These are phyloP conservation scores for Combretum micranthum DNA, from an alignment of 345 rosid genomes.

Conservation along the genomic window DNA sequence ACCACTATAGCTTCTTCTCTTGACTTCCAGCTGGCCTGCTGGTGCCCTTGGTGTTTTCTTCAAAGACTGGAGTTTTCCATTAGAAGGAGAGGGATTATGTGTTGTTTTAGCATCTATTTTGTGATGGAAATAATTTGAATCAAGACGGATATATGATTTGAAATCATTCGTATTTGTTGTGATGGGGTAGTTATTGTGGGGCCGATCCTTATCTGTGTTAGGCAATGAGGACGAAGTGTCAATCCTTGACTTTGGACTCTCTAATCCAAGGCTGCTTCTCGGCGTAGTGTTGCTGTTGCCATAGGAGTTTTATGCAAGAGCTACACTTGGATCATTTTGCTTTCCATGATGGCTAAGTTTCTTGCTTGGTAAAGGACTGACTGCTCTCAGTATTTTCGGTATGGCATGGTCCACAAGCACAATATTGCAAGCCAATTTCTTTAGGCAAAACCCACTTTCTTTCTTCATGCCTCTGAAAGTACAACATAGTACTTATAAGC, in stretches of 20 bases:
- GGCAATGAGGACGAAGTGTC: constrained; percentile 13
- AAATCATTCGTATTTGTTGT: not conserved
- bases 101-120: constrained; percentile 3
- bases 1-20: constrained; percentile 13
- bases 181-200: constrained; percentile 8
- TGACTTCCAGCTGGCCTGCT: constrained; percentile 3
- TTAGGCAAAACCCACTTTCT: constrained; percentile 27
- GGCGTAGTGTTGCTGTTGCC: constrained; percentile 8
- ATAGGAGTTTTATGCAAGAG: not conserved
- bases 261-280: constrained; percentile 13
- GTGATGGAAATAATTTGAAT: constrained; percentile 16
- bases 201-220: constrained; percentile 11
- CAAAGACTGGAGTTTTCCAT: constrained; percentile 1
- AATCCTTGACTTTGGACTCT: constrained; percentile 13
- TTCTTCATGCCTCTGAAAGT: constrained; percentile 26
- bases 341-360: constrained; percentile 1
- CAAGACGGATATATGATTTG: constrained; percentile 8
- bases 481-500: no score
- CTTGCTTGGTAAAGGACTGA: constrained; percentile 8
- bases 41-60: constrained; percentile 5
- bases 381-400: constrained; percentile 27
- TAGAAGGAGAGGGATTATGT: constrained; percentile 7
- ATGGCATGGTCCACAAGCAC: constrained; percentile 27
- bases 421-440: constrained; percentile 27
- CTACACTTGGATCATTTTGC: constrained; percentile 6